phyloP scores from a whole-genome alignment of 768 basidiomycete species.

The Boletus vinaceobasis region DNA sequence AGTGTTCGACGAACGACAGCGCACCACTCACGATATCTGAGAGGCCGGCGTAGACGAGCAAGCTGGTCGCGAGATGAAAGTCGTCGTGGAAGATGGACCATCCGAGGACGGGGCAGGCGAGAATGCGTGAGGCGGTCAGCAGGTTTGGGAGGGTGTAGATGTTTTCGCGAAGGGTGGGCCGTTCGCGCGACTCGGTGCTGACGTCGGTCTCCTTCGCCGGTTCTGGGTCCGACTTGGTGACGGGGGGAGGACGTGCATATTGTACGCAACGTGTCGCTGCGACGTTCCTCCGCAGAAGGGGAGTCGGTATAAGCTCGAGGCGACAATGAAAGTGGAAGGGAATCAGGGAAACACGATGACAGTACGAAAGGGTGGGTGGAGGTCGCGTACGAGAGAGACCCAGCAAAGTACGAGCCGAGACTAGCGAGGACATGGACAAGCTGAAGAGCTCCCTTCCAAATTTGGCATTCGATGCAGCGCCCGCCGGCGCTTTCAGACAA shows the following conservation, averaged over 20 bases:
- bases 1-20: not conserved
- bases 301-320: not conserved
- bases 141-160: conserved; percentile 94
- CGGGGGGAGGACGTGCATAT: conserved; percentile 12
- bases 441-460: not conserved
- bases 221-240: not conserved
- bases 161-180: conserved; percentile 62
- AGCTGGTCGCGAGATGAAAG: conserved; percentile 72
- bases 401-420: not conserved
- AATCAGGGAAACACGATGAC: not conserved
- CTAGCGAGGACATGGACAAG: conserved; percentile 13
- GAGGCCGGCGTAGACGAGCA: conserved; percentile 89
- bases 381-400: conserved; percentile 9
- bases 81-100: conserved; percentile 84
- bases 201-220: conserved; percentile 5
- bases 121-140: conserved; percentile 82
- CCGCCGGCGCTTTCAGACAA: not conserved
- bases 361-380: not conserved
- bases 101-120: conserved; percentile 88
- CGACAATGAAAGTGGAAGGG: not conserved
- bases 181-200: conserved; percentile 13
- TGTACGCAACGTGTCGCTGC: conserved; percentile 8
- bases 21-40: conserved; percentile 74
- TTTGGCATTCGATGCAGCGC: not conserved
- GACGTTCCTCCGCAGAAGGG: conserved; percentile 8